Evolutionary conservation across 192 early-diverging fungal genomes (phyloP).

Genomic region (Rhizophagus sp.): DNA sequence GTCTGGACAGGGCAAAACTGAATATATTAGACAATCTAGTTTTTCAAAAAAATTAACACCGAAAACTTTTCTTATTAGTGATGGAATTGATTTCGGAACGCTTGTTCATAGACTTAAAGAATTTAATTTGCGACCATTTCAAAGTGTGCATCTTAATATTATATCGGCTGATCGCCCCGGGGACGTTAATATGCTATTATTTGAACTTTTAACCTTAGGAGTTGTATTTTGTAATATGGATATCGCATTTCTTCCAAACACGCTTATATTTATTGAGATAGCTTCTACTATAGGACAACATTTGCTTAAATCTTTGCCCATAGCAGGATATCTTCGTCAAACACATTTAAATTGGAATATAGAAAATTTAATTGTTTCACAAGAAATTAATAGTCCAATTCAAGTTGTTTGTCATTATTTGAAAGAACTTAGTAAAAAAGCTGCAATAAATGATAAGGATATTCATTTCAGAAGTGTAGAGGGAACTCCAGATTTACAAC

Average conservation of each 20-base stretch:
- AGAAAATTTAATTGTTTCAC: neutral
- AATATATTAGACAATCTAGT: constrained; percentile 18
- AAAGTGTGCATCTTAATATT: constrained; percentile 33
- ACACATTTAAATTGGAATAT: constrained; percentile 30
- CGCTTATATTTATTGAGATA: constrained; percentile 23
- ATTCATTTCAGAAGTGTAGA: neutral
- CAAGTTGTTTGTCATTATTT: constrained; percentile 29
- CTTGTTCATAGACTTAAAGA: constrained; percentile 25
- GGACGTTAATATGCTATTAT: constrained; percentile 30
- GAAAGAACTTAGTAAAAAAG: neutral
- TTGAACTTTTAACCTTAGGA: constrained; percentile 31
- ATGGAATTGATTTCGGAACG: constrained; percentile 11
- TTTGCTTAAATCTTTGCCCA: constrained; percentile 21
- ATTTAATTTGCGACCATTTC: neutral
- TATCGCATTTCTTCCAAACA: constrained; percentile 20
- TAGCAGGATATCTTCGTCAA: neutral
- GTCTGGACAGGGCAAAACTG: constrained; percentile 32
- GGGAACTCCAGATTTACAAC: neutral
- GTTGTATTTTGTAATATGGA: constrained; percentile 7
- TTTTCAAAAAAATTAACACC: neutral
- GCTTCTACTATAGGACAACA: constrained; percentile 24
- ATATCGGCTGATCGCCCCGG: constrained; percentile 9
- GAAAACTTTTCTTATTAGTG: constrained; percentile 27
- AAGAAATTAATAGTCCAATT: constrained; percentile 25
- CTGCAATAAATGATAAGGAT: constrained; percentile 10